phyloP scores from a whole-genome alignment of 169 alveolate genomes.

The Eimeria acervulina region DNA sequence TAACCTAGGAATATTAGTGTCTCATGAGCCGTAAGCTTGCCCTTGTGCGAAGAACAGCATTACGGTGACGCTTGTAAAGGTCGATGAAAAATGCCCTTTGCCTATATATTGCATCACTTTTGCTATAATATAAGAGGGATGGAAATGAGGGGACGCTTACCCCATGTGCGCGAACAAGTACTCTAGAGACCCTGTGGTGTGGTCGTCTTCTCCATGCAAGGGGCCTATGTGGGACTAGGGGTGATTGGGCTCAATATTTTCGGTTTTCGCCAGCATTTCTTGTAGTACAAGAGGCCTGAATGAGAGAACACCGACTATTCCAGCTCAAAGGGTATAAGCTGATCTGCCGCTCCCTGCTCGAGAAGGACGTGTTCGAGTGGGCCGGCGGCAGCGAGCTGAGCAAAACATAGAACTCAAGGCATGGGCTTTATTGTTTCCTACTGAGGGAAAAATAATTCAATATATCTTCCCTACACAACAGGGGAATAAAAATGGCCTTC shows the following conservation, averaged over 20 bases:
- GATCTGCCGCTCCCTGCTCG: neutral
- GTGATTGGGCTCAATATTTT: neutral
- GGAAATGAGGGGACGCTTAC: neutral
- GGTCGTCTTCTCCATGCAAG: neutral
- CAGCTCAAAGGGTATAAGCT: neutral
- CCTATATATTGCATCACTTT: neutral
- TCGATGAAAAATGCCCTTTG: neutral
- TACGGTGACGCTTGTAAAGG: neutral
- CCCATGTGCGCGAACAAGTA: neutral
- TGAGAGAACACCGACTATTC: neutral
- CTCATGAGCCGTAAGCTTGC: neutral
- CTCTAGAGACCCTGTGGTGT: too few species aligned
- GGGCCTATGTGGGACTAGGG: neutral
- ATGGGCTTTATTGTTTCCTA: too few species aligned
- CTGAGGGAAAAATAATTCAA: neutral
- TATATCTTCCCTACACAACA: neutral
- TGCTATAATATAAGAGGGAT: neutral
- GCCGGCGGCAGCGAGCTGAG: slow-evolving; percentile 19
- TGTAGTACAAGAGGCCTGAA: neutral
- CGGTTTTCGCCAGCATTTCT: neutral
- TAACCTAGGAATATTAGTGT: neutral
- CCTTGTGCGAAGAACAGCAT: too few species aligned
- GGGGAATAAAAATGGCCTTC: neutral
- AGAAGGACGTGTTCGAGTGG: neutral
- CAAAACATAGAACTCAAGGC: neutral